These are phyloP conservation scores for Didymella lethalis DNA, from an alignment of 2,329 filamentous ascomycete genomes.

Conservation along the genomic window DNA sequence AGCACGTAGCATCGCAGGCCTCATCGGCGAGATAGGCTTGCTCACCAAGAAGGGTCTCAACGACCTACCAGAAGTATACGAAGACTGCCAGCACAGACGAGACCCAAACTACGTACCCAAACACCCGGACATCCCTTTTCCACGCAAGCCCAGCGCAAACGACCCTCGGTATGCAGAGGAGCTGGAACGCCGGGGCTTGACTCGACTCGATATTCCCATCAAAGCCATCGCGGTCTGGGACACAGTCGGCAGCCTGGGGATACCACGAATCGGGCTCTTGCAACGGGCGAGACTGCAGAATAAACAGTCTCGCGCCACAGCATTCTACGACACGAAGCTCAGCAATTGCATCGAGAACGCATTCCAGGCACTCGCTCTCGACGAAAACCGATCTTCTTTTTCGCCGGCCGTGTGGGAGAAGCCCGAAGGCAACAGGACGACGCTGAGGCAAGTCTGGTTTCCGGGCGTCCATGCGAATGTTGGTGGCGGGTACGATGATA, in stretches of 20 bases:
- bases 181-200: slow-evolving; percentile 48
- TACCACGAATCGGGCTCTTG: slow-evolving; percentile 55
- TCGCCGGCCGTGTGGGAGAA: slow-evolving; percentile 63
- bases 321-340: slow-evolving; percentile 59
- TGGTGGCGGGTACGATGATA: slow-evolving; percentile 57
- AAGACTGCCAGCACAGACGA: slow-evolving; percentile 55
- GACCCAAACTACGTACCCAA: slow-evolving; percentile 55
- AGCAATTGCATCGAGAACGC: slow-evolving; percentile 59
- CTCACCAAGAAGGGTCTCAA: slow-evolving; percentile 58
- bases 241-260: slow-evolving; percentile 58
- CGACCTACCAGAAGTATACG: slow-evolving; percentile 57
- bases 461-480: slow-evolving; percentile 63
- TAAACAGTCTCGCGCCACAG: slow-evolving; percentile 49
- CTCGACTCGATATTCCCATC: slow-evolving; percentile 50
- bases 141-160: slow-evolving; percentile 55
- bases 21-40: slow-evolving; percentile 57
- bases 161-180: slow-evolving; percentile 56
- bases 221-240: slow-evolving; percentile 60
- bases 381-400: slow-evolving; percentile 61
- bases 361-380: slow-evolving; percentile 64
- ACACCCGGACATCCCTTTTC: slow-evolving; percentile 57
- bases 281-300: slow-evolving; percentile 48
- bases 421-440: slow-evolving; percentile 54
- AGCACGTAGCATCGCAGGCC: slow-evolving; percentile 53
- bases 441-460: slow-evolving; percentile 64